Percentiles rank a stretch among this genome's conserved stretches.
Conservation (phyloP, 805 yeast genomes). For the Candida koratica region DNA sequence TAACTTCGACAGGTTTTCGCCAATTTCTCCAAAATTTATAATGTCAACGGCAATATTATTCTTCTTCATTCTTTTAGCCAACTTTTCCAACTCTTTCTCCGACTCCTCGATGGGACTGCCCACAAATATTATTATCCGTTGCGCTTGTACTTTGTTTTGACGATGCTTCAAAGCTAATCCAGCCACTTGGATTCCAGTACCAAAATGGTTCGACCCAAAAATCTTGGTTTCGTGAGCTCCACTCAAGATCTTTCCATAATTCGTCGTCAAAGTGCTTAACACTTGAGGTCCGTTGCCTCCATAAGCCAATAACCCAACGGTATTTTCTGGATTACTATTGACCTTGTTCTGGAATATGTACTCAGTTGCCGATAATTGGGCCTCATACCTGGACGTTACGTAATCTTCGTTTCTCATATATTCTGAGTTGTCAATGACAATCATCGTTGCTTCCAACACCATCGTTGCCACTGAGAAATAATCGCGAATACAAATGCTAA, state of each 20-base stretch:
- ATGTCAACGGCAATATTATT: slow-evolving; percentile 87
- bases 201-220: slow-evolving; percentile 61
- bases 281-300: slow-evolving; percentile 85
- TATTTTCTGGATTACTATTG: slow-evolving; percentile 86
- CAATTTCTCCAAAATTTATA: slow-evolving; percentile 88
- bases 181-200: slow-evolving; percentile 90
- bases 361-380: slow-evolving; percentile 88
- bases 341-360: slow-evolving; percentile 81
- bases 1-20: slow-evolving; percentile 67
- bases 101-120: slow-evolving; percentile 78
- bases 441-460: slow-evolving; percentile 96
- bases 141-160: slow-evolving; percentile 88
- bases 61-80: slow-evolving; percentile 91
- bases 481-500: slow-evolving; percentile 2
- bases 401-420: slow-evolving; percentile 95
- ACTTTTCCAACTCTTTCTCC: slow-evolving; percentile 67
- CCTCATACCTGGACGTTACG: slow-evolving; percentile 81
- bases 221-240: slow-evolving; percentile 80
- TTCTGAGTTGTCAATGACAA: slow-evolving; percentile 93
- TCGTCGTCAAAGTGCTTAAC: slow-evolving; percentile 81
- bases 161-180: slow-evolving; percentile 89
- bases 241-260: slow-evolving; percentile 77
- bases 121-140: slow-evolving; percentile 83
- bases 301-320: slow-evolving; percentile 86
- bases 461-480: slow-evolving; percentile 22